These are phyloP conservation scores for Chaetomiaceae sp. DNA, from an alignment of 2,329 filamentous ascomycete species.

Conservation along the genomic window DNA sequence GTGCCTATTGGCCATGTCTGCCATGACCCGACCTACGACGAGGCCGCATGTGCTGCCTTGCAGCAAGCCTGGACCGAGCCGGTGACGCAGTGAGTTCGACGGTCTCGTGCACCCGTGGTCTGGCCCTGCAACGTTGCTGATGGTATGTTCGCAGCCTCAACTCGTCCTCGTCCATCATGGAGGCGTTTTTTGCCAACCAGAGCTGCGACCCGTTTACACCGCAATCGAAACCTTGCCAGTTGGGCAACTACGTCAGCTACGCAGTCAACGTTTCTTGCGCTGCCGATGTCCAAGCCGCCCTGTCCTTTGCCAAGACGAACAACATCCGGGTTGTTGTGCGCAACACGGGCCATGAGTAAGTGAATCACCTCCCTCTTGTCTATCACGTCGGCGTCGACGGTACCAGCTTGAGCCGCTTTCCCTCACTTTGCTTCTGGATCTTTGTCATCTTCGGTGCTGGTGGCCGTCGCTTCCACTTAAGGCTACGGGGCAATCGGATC, in stretches of 20 bases:
- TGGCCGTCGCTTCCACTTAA: no score
- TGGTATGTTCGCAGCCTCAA: neutral
- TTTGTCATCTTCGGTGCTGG: no score
- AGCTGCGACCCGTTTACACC: conserved; percentile 33
- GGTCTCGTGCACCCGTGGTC: neutral
- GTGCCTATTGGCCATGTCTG: conserved; percentile 36
- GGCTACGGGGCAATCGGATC: no score
- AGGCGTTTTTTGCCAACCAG: conserved; percentile 33
- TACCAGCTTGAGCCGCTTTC: no score
- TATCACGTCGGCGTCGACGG: no score
- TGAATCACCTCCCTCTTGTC: no score
- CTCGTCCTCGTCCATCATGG: conserved; percentile 27
- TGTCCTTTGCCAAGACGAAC: conserved; percentile 39
- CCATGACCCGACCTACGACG: conserved; percentile 38
- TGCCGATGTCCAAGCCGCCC: conserved; percentile 29
- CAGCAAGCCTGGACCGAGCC: conserved; percentile 38
- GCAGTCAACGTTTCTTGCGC: conserved; percentile 30
- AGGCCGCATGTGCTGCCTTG: conserved; percentile 36
- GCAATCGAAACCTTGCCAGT: conserved; percentile 31
- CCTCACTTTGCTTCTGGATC: no score
- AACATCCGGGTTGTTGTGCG: no score
- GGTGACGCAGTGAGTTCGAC: conserved; percentile 34
- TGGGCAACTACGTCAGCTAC: conserved; percentile 40
- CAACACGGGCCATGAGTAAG: no score
- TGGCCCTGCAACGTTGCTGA: neutral